Conservation (phyloP, 176 grass and related monocot genomes). For the Triticum turgidum region DNA sequence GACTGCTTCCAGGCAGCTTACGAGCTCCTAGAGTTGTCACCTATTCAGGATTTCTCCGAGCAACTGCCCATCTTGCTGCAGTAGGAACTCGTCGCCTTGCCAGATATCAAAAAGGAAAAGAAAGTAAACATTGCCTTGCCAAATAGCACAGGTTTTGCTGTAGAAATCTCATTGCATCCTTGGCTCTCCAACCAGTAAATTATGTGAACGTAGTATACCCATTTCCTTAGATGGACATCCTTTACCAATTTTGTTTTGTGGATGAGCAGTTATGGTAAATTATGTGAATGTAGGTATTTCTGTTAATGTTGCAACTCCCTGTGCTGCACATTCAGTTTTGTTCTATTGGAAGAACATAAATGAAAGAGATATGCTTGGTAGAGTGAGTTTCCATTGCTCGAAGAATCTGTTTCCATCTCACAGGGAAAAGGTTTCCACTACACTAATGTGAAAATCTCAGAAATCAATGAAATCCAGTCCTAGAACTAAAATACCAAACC, state of each 20-base stretch:
- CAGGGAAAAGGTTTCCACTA: not conserved
- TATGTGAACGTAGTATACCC: slow-evolving; percentile 16
- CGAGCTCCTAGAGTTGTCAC: slow-evolving; percentile 71
- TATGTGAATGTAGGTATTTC: slow-evolving; percentile 14
- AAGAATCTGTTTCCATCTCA: not conserved
- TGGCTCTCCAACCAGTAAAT: not conserved
- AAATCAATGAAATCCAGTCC: too few relatives aligned
- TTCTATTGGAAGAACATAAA: not conserved
- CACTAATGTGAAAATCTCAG: not conserved
- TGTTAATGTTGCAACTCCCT: not conserved
- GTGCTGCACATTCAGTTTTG: not conserved
- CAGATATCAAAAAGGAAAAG: not conserved
- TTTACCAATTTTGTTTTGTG: slow-evolving; percentile 9
- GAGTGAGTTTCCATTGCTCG: not conserved
- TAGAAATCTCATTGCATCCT: not conserved
- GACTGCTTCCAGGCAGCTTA: slow-evolving; percentile 90
- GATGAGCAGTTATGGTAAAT: not conserved
- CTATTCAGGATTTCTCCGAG: slow-evolving; percentile 59
- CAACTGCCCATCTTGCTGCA: slow-evolving; percentile 49
- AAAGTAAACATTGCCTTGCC: slow-evolving; percentile 22
- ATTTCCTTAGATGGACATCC: not conserved
- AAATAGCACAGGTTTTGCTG: slow-evolving; percentile 18
- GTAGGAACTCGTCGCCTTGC: slow-evolving; percentile 28
- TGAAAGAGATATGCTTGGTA: not conserved
- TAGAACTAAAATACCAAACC: not conserved